A percentile compares a stretch with the other conserved stretches of the same genome.
Evolutionary conservation across 805 yeast genomes (phyloP).

Genomic region (Scheffersomyces coipomensis): DNA sequence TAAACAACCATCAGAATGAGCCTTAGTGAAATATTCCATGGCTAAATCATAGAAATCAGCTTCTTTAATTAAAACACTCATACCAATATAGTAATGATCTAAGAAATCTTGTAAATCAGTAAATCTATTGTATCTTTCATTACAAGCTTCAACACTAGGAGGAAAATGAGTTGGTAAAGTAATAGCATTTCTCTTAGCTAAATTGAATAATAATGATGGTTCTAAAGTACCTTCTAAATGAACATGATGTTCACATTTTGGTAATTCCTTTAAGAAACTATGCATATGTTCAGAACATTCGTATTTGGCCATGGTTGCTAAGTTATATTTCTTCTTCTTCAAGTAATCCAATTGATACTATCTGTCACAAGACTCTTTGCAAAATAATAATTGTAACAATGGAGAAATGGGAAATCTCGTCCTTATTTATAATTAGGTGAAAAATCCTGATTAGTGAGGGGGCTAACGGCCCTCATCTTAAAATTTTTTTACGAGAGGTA

Average conservation of each 20-base stretch:
- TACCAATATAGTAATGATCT: slow-evolving; percentile 77
- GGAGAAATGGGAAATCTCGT: too few species aligned
- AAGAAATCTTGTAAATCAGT: slow-evolving; percentile 74
- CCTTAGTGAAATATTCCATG: slow-evolving; percentile 66
- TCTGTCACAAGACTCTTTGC: too few species aligned
- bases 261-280: slow-evolving; percentile 62
- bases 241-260: slow-evolving; percentile 86
- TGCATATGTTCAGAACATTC: slow-evolving; percentile 29
- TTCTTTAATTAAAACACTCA: slow-evolving; percentile 67
- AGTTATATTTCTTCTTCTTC: too few species aligned
- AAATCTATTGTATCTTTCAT: slow-evolving; percentile 59
- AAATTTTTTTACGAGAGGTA: too few species aligned
- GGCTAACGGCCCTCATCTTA: too few species aligned
- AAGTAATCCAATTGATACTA: too few species aligned
- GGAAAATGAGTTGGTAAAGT: slow-evolving; percentile 65
- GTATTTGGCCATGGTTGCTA: slow-evolving; percentile 6
- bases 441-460: too few species aligned
- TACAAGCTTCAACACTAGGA: slow-evolving; percentile 52
- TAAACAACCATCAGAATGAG: slow-evolving; percentile 54
- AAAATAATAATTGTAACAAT: too few species aligned
- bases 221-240: slow-evolving; percentile 83
- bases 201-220: slow-evolving; percentile 67
- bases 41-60: slow-evolving; percentile 77
- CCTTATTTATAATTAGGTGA: too few species aligned
- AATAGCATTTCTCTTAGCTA: slow-evolving; percentile 65